phyloP scores from a whole-genome alignment of 306 rosid species.

The Dalbergia oliveri region DNA sequence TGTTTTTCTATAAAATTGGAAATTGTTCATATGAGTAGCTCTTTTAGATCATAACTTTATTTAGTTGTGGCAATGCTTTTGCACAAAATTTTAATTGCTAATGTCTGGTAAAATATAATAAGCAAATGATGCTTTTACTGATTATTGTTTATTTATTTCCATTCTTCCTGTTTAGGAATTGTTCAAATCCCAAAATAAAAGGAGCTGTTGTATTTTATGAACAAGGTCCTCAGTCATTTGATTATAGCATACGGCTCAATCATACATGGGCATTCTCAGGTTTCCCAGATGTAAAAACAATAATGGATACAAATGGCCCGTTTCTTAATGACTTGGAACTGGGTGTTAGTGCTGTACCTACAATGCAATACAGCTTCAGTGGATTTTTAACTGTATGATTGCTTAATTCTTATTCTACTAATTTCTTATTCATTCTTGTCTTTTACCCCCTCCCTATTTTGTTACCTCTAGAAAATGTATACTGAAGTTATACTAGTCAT shows the following conservation, averaged over 20 bases:
- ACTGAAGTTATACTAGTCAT: constrained; percentile 18
- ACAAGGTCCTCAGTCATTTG: constrained; percentile 87
- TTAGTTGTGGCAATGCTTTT: constrained; percentile 15
- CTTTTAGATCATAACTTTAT: constrained; percentile 19
- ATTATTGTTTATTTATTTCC: constrained; percentile 36
- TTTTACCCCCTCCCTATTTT: background rate
- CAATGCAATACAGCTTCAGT: constrained; percentile 96
- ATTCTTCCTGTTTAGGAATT: constrained; percentile 68
- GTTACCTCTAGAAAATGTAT: constrained; percentile 4
- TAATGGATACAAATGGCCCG: constrained; percentile 97
- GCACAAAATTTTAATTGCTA: constrained; percentile 19
- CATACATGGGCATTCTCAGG: constrained; percentile 99
- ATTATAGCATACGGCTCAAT: constrained; percentile 95
- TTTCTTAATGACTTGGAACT: constrained; percentile 88
- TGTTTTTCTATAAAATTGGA: constrained; percentile 9
- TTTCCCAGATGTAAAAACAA: constrained; percentile 88
- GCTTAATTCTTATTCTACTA: constrained; percentile 45
- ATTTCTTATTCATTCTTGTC: constrained; percentile 24
- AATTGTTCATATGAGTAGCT: constrained; percentile 29
- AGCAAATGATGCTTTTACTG: constrained; percentile 38
- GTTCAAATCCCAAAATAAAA: constrained; percentile 83
- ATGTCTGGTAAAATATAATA: constrained; percentile 13
- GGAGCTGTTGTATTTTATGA: constrained; percentile 90
- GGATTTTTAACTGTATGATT: constrained; percentile 92
- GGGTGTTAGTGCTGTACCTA: constrained; percentile 76